Evolutionary conservation across 2,329 filamentous ascomycete genomes (phyloP), one percentile per base, ranked within the genome.

Genomic region (Metarhizium robertsii): DNA sequence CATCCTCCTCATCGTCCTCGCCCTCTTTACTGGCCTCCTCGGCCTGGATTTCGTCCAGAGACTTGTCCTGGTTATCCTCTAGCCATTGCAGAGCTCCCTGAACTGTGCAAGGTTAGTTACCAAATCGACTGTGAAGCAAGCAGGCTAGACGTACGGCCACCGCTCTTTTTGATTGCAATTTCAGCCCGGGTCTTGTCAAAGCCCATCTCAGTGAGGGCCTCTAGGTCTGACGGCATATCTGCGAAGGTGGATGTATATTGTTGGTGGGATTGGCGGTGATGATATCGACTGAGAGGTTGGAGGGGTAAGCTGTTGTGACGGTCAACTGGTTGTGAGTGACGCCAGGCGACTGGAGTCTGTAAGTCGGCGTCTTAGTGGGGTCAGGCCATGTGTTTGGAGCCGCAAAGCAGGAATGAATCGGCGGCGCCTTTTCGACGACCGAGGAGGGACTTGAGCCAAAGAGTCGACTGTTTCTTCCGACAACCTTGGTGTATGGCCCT

Each of bases 11-110:
- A 3, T 79, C 73, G 25, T 77, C 78, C 32, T 77, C 78, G 3
- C 69, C 71, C 1, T 69, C 68, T 29, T 70, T 67, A 14, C 62
- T 64, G 8, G 66, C 66, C 32, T 66, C 62, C 6, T 71, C 69
- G 3, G 75, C 75, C 60, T 88, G 80, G 59, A 97, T 85, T 56
- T 95, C 86, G 42, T 96, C 91, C 46, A 96, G 69, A 1, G 88
- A 79, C 64, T 88, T 95, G 70, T 96, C 90, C 68, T 95, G 86
- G 68, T 95, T 95, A 64, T 88, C 83, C 68, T 95, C 92, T 1
- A 99, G 81, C 94, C 94, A 99, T 74, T 96, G 89, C 56, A 99
- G 81, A 53, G 94, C 94, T 62, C 86, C 87, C 68, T 94, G 87
- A 50, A 96, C 89, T 92, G 59, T 55, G 55, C 34, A n/a, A 43